Evolutionary conservation across 2,329 filamentous ascomycete genomes (phyloP).

Genomic region (Aspergillus texensis): DNA sequence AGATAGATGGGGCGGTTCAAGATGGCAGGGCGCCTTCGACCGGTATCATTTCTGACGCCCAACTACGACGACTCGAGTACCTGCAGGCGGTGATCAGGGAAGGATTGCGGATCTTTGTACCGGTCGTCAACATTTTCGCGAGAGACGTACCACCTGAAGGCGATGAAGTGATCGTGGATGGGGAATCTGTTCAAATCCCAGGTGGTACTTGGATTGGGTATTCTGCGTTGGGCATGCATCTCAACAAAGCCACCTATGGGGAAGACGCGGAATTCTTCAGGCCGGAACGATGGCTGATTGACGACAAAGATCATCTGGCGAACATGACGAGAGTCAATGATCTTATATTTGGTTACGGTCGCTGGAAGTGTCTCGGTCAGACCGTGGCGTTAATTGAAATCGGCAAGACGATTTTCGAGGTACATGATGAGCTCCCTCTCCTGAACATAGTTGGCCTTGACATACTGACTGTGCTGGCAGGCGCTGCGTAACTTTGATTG

Average conservation of each 20-base stretch:
- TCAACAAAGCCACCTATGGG: neutral
- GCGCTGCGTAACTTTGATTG: neutral
- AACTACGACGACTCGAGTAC: neutral
- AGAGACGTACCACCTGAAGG: neutral
- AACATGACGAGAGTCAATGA: neutral
- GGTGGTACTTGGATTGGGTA: neutral
- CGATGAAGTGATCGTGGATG: neutral
- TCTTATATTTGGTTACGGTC: neutral
- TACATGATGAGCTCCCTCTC: neutral
- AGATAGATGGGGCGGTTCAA: neutral
- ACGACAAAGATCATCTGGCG: neutral
- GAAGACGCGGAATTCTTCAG: neutral
- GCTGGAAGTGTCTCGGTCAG: neutral
- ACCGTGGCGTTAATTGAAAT: neutral
- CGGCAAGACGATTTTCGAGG: neutral
- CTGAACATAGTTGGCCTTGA: neutral
- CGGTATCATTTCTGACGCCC: neutral
- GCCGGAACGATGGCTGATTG: neutral
- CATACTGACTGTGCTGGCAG: neutral
- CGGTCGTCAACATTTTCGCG: neutral
- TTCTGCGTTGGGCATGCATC: neutral
- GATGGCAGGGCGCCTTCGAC: neutral
- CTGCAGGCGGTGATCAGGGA: neutral
- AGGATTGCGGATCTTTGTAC: neutral
- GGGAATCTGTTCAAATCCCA: neutral